phyloP scores from a whole-genome alignment of 805 yeast species.

The Suhomyces pyralidae region DNA sequence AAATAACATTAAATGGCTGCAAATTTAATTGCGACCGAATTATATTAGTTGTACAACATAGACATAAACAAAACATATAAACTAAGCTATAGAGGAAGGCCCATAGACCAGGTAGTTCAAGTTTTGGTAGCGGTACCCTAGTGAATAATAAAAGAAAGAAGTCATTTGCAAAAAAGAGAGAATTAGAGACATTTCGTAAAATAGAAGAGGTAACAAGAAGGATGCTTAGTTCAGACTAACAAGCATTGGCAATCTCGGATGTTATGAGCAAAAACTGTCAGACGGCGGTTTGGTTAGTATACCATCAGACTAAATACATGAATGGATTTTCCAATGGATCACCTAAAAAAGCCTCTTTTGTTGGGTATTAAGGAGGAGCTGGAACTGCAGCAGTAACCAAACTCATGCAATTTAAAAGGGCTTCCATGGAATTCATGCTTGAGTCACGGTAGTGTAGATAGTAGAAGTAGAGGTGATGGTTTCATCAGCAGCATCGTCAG shows the following conservation, averaged over 20 bases:
- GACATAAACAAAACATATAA: conserved; percentile 1
- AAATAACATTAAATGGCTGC: not conserved
- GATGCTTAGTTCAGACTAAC: conserved; percentile 5
- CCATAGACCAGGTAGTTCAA: not conserved
- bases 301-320: not conserved
- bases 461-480: conserved; percentile 41
- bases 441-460: conserved; percentile 32
- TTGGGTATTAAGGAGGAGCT: not conserved
- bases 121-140: conserved; percentile 2
- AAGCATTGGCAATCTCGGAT: conserved; percentile 4
- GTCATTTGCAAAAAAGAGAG: conserved; percentile 3
- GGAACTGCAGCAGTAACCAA: not conserved
- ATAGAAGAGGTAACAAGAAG: not conserved
- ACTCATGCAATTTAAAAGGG: not conserved
- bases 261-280: not conserved
- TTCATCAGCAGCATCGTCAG: conserved; percentile 17
- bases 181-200: conserved; percentile 1
- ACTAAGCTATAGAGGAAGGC: conserved; percentile 1
- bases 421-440: conserved; percentile 2
- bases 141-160: conserved; percentile 2
- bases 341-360: not conserved
- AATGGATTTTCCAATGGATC: not conserved
- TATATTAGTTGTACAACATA: conserved; percentile 4
- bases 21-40: not conserved
- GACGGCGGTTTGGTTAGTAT: not conserved